phyloP scores from a whole-genome alignment of 257 asterid species.

The Pogostemon cablin region DNA sequence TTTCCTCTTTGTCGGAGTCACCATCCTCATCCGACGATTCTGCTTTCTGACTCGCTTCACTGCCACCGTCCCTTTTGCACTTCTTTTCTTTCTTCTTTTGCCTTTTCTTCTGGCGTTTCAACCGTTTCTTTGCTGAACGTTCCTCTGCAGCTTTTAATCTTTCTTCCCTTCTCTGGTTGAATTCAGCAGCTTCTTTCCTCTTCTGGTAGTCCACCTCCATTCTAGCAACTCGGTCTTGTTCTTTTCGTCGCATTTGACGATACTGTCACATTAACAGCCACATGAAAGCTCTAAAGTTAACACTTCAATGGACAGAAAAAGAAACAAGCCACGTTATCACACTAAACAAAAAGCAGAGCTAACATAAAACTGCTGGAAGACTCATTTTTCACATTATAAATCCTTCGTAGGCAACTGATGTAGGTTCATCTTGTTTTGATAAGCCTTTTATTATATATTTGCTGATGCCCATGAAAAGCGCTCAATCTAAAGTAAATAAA shows the following conservation, averaged over 20 bases:
- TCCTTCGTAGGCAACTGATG: not conserved
- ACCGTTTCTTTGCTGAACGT: constrained; percentile 75
- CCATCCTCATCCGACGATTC: constrained; percentile 60
- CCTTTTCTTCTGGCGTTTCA: constrained; percentile 78
- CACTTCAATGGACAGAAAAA: not conserved
- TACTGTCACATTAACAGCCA: constrained; percentile 50
- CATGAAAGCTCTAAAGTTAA: constrained; percentile 10
- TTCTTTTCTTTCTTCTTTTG: constrained; percentile 70
- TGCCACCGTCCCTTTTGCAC: constrained; percentile 41
- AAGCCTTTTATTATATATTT: no score
- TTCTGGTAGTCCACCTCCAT: constrained; percentile 82
- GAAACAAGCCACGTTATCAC: not conserved
- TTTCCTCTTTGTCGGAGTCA: constrained; percentile 52
- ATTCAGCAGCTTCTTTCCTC: constrained; percentile 75
- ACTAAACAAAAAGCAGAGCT: not conserved
- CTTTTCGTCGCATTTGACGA: constrained; percentile 97
- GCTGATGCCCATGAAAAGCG: no score
- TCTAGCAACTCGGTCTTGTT: constrained; percentile 90
- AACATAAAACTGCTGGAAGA: not conserved
- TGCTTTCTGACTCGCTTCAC: constrained; percentile 49
- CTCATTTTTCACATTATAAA: no score
- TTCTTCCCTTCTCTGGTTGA: constrained; percentile 75
- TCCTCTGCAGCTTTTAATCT: constrained; percentile 89
- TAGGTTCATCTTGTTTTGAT: no score
- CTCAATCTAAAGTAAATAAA: no score